These are phyloP conservation scores for Aspergillus bertholletiae DNA, from an alignment of 495 filamentous ascomycete species.

Conservation along the genomic window DNA sequence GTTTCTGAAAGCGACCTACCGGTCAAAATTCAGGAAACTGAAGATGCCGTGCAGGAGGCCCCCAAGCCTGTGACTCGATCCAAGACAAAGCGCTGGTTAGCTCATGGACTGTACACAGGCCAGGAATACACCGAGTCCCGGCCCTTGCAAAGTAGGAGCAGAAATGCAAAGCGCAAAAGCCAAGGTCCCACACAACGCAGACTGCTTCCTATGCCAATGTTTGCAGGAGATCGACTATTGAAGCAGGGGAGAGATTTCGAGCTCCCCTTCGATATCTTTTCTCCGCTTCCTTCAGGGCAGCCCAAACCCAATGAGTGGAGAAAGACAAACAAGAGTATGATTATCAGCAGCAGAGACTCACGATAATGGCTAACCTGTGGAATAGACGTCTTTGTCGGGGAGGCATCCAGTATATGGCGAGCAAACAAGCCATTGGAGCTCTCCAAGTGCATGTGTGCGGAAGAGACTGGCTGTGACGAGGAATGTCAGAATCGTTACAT, in stretches of 20 bases:
- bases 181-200: conserved; percentile 33
- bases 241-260: conserved; percentile 73
- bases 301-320: conserved; percentile 89
- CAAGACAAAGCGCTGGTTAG: conserved; percentile 66
- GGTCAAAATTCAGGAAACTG: conserved; percentile 38
- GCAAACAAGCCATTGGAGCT: conserved; percentile 69
- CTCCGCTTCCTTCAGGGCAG: conserved; percentile 77
- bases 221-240: conserved; percentile 56
- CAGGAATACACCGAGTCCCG: conserved; percentile 67
- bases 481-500: conserved; percentile 91
- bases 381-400: conserved; percentile 86
- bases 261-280: conserved; percentile 85
- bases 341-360: not conserved
- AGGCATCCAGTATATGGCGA: conserved; percentile 82
- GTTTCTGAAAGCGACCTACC: conserved; percentile 46
- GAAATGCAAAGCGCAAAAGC: conserved; percentile 45
- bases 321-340: conserved; percentile 83
- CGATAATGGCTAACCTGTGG: conserved; percentile 14
- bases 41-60: conserved; percentile 32
- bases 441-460: conserved; percentile 75
- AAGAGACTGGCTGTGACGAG: conserved; percentile 79
- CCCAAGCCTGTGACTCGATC: conserved; percentile 37
- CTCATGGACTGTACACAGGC: conserved; percentile 84
- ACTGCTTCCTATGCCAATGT: conserved; percentile 66
- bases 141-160: conserved; percentile 59